These are phyloP conservation scores for Hansfordia pulvinata DNA, from an alignment of 2,329 filamentous ascomycete genomes.

Conservation along the genomic window DNA sequence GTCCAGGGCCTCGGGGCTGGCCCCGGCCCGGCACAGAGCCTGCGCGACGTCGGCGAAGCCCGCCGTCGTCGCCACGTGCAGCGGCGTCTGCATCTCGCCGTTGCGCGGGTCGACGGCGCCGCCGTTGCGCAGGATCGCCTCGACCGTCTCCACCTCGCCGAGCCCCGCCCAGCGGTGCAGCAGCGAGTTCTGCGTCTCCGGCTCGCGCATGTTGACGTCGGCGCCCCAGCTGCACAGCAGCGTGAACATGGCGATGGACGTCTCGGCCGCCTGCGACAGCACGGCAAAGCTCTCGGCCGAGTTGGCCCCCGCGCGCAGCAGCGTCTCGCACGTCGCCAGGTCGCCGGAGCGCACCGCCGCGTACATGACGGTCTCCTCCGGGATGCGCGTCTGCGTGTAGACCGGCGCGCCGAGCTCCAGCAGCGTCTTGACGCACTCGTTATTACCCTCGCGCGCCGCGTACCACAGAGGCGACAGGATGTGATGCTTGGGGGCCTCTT, in stretches of 20 bases:
- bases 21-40: constrained; percentile 3
- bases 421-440: constrained; percentile 1
- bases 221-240: constrained; percentile 2
- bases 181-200: constrained; percentile 1
- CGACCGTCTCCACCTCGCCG: constrained; percentile 3
- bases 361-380: constrained; percentile 4
- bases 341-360: constrained; percentile 3
- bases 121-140: constrained; percentile 3
- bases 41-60: constrained; percentile 4
- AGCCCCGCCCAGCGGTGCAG: constrained; percentile 2
- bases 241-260: constrained; percentile 1
- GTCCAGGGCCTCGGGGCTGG: constrained; percentile 3
- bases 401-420: constrained; percentile 3
- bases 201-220: constrained; percentile 3
- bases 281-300: constrained; percentile 3
- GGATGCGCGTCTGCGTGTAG: constrained; percentile 1
- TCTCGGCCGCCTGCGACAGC: not conserved
- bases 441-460: constrained; percentile 3
- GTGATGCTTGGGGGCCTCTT: constrained; percentile 1
- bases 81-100: constrained; percentile 5
- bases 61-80: constrained; percentile 7
- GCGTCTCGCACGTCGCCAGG: constrained; percentile 1
- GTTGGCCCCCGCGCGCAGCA: constrained; percentile 3
- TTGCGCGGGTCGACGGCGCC: constrained; percentile 5
- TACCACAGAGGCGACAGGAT: constrained; percentile 5